Evolutionary conservation across 2,329 filamentous ascomycete genomes (phyloP), one percentile per base, ranked within the genome.

Genomic region (Cladosporium sphaerospermum): DNA sequence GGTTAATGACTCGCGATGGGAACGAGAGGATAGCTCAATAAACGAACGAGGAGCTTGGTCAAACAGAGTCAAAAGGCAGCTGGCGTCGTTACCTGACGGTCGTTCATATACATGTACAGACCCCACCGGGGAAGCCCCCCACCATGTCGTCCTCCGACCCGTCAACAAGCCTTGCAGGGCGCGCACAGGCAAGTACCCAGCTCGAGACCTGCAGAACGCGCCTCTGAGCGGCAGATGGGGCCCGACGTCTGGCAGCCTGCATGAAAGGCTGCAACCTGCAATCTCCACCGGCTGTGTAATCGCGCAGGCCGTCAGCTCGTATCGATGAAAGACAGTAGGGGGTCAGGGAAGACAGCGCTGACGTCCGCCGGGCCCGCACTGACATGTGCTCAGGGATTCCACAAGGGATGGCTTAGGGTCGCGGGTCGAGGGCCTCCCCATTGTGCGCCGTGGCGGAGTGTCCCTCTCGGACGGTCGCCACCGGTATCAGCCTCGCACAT

Each of bases 241-340:
- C 45, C 47, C 41, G 43, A 47, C 53, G 54, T 47, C 54, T 54
- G 56, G 46, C 56, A 53, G 45, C 28, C 42, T 46, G 53, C 46
- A 49, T 53, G 45, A 46, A 28, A 28, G 46, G 53, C 34, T 40
- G 36, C 46, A 32, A 49, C 42, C 45, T 54, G 53, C 49, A 57
- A 44, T 40, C 53, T 42, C 40, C 45, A 46, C 45, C 49, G 34
- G 41, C 45, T 51, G 45, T 54, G 54, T 49, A 48, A 48, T 48
- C 45, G 9, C 36, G 23, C 14, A 28, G n/a, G 31, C 48, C 32
- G 32, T 52, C 37, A 14, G 31, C 48, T 37, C 41, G 18, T 44
- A 44, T 52, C 33, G 41, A 13, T 18, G 32, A 36, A 37, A 36
- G 40, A 39, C 16, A 39, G 34, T 45, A 39, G 43, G 41, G 42